Evolutionary conservation across 2,329 filamentous ascomycete genomes (phyloP).

Genomic region (Exserohilum turcica): DNA sequence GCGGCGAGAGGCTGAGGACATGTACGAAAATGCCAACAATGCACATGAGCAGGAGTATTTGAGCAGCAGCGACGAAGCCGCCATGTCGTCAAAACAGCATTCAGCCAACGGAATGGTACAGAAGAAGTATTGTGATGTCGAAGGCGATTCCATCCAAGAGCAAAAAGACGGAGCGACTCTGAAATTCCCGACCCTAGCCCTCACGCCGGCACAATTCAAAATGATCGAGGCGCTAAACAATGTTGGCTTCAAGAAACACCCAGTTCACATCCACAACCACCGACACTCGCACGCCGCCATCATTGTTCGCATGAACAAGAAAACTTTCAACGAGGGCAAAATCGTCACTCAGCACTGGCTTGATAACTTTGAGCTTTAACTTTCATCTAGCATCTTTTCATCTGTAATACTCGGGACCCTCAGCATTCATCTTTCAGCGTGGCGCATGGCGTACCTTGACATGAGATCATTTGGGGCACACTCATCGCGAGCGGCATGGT

Average conservation of each 20-base stretch:
- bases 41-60: slow-evolving; percentile 75
- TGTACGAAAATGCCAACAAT: slow-evolving; percentile 74
- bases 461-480: neutral
- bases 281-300: slow-evolving; percentile 87
- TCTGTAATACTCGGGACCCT: neutral
- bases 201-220: slow-evolving; percentile 79
- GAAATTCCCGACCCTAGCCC: slow-evolving; percentile 72
- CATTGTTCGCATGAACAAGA: slow-evolving; percentile 72
- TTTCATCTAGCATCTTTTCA: neutral
- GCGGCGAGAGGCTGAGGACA: slow-evolving; percentile 75
- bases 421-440: slow-evolving; percentile 9
- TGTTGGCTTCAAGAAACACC: slow-evolving; percentile 63
- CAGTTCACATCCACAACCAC: slow-evolving; percentile 75
- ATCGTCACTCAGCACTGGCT: slow-evolving; percentile 83
- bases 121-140: slow-evolving; percentile 23
- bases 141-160: slow-evolving; percentile 38
- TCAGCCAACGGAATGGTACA: slow-evolving; percentile 17
- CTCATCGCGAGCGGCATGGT: no score
- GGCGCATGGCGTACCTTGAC: slow-evolving; percentile 13
- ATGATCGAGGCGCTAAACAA: slow-evolving; percentile 80
- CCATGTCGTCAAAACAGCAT: slow-evolving; percentile 25
- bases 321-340: slow-evolving; percentile 74
- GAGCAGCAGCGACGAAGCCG: slow-evolving; percentile 57
- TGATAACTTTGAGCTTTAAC: slow-evolving; percentile 65
- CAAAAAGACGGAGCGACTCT: slow-evolving; percentile 41